Evolutionary conservation across 2,329 filamentous ascomycete genomes (phyloP).

Genomic region (Zymoseptoria tritici): DNA sequence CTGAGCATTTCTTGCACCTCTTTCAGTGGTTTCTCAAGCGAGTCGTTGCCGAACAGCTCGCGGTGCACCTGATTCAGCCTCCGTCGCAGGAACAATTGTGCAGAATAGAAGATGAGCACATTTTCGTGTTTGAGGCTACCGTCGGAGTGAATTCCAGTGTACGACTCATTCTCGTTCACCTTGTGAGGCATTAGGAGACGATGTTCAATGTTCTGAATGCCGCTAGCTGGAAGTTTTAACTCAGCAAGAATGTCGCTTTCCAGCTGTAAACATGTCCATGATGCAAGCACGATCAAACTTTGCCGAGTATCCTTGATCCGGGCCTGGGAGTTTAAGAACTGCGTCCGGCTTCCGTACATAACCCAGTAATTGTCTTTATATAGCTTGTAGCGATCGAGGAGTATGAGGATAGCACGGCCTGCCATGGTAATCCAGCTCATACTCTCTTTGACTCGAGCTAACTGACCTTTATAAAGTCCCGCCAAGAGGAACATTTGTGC

Average conservation of each 20-base stretch:
- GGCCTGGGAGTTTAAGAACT: conserved; percentile 18
- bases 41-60: conserved; percentile 42
- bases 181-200: conserved; percentile 62
- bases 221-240: too few species aligned
- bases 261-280: conserved; percentile 89
- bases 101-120: conserved; percentile 54
- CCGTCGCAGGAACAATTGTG: conserved; percentile 53
- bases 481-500: conserved; percentile 80
- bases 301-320: conserved; percentile 28
- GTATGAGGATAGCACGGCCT: conserved; percentile 56
- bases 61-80: conserved; percentile 50
- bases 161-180: conserved; percentile 44
- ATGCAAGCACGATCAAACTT: conserved; percentile 54
- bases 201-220: conserved; percentile 50
- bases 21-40: conserved; percentile 13
- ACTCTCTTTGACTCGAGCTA: conserved; percentile 80
- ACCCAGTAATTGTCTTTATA: conserved; percentile 29
- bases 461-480: conserved; percentile 80
- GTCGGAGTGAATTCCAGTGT: conserved; percentile 17
- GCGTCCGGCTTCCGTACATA: conserved; percentile 30
- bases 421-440: conserved; percentile 61
- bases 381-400: conserved; percentile 63
- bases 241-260: conserved; percentile 95
- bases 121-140: conserved; percentile 47
- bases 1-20: conserved; percentile 24